Evolutionary conservation across 208 protist genomes (phyloP), one percentile per base, ranked within the genome.

Genomic region (Leishmania amazonensis): DNA sequence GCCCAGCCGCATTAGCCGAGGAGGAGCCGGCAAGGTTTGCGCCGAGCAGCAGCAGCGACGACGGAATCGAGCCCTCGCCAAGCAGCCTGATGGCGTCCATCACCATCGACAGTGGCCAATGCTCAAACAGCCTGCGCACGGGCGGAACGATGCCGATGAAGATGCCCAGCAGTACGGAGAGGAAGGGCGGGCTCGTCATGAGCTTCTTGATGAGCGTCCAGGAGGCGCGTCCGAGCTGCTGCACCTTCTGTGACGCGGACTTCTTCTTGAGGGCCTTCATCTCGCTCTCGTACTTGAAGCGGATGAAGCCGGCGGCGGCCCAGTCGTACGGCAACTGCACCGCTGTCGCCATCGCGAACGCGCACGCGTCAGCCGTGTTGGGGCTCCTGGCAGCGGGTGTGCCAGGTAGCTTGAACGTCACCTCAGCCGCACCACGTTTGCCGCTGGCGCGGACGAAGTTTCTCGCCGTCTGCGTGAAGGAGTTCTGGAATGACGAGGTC

Each of bases 41-140:
- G 31, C 92, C 94, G 57, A 97, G 84, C 80, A 97, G 85, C 76
- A 97, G 85, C 80, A 97, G 82, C n/a, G 92, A 91, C 40, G 88
- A 73, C 28, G 94, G 94, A 54, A 97, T 92, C 42, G 85, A 91
- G 35, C 92, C 92, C 40, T 90, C 81, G 57, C 87, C 86, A 2
- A 97, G 71, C 6, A 96, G 78, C 40, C 74, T 77, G 35, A 93
- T 85, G 31, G 89, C 83, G 58, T 94, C 90, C 86, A 91, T 94
- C 35, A 96, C 21, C 68, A 91, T 89, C 81, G 87, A 85, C 47
- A 96, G 86, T 53, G 84, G 83, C 3, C 92, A 91, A 28, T 80
- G 85, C 57, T 92, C 89, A 76, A 96, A 88, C 38, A 95, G 78
- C 60, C 79, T 80, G 57, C 88, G 90, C 60, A 97, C 62, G 13